phyloP scores from a whole-genome alignment of 2,329 filamentous ascomycete genomes.

The Exophiala aquamarina region DNA sequence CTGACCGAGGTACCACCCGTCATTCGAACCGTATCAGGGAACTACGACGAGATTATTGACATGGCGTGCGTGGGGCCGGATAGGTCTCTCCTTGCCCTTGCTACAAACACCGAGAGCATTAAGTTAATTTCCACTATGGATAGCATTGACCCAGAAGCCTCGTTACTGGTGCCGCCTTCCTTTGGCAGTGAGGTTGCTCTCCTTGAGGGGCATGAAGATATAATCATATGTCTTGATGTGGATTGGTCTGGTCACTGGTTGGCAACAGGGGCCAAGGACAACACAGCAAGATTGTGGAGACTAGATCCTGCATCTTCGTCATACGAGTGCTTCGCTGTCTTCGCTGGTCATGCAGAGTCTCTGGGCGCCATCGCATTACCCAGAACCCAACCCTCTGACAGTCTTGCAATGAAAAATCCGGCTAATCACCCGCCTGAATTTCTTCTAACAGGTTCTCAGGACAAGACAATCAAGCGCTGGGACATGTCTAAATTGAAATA shows the following conservation, averaged over 20 bases:
- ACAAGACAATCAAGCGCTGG: slow-evolving; percentile 94
- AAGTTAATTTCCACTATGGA: slow-evolving; percentile 72
- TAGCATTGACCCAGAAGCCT: slow-evolving; percentile 31
- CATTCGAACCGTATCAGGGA: slow-evolving; percentile 83
- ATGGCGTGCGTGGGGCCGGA: slow-evolving; percentile 81
- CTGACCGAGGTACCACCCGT: slow-evolving; percentile 51
- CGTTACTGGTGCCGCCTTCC: slow-evolving; percentile 19
- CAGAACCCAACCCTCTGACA: slow-evolving; percentile 64
- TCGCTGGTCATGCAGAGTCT: slow-evolving; percentile 92
- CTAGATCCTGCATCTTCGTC: slow-evolving; percentile 73
- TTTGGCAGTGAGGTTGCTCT: slow-evolving; percentile 88
- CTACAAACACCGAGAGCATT: slow-evolving; percentile 93
- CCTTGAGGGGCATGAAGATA: slow-evolving; percentile 88
- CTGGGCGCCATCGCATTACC: slow-evolving; percentile 86
- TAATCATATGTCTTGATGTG: slow-evolving; percentile 89
- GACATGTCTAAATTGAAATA: slow-evolving; percentile 67
- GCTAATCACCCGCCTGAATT: slow-evolving; percentile 79
- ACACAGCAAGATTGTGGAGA: slow-evolving; percentile 86
- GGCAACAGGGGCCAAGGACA: slow-evolving; percentile 94
- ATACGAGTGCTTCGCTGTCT: slow-evolving; percentile 76
- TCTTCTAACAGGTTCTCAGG: slow-evolving; percentile 88
- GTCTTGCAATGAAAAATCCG: slow-evolving; percentile 72
- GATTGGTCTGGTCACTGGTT: slow-evolving; percentile 99
- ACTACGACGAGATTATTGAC: slow-evolving; percentile 97
- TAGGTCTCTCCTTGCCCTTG: slow-evolving; percentile 78